Evolutionary conservation across 2,329 filamentous ascomycete genomes (phyloP).

Genomic region (Paecilomyces sp.): DNA sequence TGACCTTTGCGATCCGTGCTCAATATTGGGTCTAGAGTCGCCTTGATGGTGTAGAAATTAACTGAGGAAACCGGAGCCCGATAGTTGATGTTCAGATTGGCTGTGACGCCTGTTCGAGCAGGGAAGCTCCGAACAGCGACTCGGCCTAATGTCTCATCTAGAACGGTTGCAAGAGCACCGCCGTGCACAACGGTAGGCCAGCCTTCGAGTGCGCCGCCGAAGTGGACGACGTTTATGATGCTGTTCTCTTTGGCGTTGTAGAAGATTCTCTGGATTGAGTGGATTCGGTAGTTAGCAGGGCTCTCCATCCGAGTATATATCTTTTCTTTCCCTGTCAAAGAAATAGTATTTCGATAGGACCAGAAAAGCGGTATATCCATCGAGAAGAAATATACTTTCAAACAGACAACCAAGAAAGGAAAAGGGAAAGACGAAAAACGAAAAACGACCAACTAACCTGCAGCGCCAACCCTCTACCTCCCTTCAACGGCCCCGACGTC

Average conservation of each 20-base stretch:
- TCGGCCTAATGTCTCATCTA: slow-evolving; percentile 64
- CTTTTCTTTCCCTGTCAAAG: background rate
- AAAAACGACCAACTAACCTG: slow-evolving; percentile 25
- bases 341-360: background rate
- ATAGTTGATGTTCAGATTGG: slow-evolving; percentile 56
- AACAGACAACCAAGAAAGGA: background rate
- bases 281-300: background rate
- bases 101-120: slow-evolving; percentile 47
- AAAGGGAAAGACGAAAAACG: background rate
- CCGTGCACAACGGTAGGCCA: slow-evolving; percentile 70
- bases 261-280: slow-evolving; percentile 54
- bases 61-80: slow-evolving; percentile 52
- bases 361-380: background rate
- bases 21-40: slow-evolving; percentile 34
- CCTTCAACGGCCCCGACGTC: slow-evolving; percentile 32
- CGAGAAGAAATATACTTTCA: background rate
- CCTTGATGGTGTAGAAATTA: slow-evolving; percentile 56
- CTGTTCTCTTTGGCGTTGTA: slow-evolving; percentile 53
- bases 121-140: slow-evolving; percentile 48
- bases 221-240: slow-evolving; percentile 57
- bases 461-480: slow-evolving; percentile 32
- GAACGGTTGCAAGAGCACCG: slow-evolving; percentile 59
- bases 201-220: slow-evolving; percentile 58
- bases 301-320: background rate
- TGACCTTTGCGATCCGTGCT: slow-evolving; percentile 33